A percentile compares a stretch with the other conserved stretches of the same genome.
phyloP scores from a whole-genome alignment of 169 alveolate species.

The Plasmodium ovale region DNA sequence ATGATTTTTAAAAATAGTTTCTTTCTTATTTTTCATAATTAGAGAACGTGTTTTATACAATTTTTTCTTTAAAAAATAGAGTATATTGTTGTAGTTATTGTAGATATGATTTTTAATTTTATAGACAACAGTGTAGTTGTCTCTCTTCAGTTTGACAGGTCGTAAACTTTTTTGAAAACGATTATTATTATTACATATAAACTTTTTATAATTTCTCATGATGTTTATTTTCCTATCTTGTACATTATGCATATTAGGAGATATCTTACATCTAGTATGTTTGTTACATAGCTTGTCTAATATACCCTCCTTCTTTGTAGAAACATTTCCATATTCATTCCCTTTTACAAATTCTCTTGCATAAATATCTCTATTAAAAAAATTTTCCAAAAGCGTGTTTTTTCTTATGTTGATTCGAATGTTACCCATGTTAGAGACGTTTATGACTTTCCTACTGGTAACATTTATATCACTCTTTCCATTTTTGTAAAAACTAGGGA shows the following conservation, averaged over 20 bases:
- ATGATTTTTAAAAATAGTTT: background rate
- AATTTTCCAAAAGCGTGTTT: background rate
- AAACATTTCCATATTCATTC: no score
- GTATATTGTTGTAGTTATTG: conserved; percentile 4
- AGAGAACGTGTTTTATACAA: background rate
- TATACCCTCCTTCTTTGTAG: no score
- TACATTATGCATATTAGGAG: no score
- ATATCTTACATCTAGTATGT: no score
- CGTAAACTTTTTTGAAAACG: background rate
- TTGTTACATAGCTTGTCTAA: no score
- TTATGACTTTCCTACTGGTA: conserved; percentile 4
- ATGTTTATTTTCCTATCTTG: conserved; percentile 1
- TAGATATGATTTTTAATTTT: conserved; percentile 8
- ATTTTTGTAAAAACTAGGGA: background rate
- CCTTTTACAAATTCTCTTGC: background rate
- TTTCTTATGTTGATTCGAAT: background rate
- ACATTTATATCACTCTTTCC: background rate
- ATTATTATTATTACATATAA: conserved; percentile 9
- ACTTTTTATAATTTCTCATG: conserved; percentile 11
- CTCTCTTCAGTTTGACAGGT: background rate
- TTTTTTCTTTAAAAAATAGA: conserved; percentile 19
- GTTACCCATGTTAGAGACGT: conserved; percentile 9
- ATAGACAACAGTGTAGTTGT: background rate
- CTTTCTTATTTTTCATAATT: conserved; percentile 9
- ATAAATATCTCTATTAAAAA: background rate